Base-by-base conservation (phyloP, 441 rosid genomes). In the Rhodomyrtus psidioides region DNA sequence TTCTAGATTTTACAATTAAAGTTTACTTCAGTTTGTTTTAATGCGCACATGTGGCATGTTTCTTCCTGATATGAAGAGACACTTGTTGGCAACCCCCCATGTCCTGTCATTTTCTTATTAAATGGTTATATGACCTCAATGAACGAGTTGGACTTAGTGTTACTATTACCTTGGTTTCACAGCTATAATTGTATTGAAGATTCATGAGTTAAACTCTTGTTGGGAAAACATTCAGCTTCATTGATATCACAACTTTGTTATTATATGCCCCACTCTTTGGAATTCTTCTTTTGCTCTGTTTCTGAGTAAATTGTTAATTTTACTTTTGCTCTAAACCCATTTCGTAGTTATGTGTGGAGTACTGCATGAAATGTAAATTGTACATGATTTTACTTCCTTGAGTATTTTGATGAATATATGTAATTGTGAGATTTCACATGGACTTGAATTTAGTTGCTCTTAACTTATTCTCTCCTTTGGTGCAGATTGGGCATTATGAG, bases 401-500 rank as follows among this genome's bases (percentile, higher is more conserved):
- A 65, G 79, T 65, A 19, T 19, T 65, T 34, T 42, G 46, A 65
- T 65, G n/a, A 65, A 34, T 39, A 65, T 34, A 65, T 65, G 79
- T 21, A 21, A 9, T 34, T 19, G 49, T 34, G 49, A 34, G 79
- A 34, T 65, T 34, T 34, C 15, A 34, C 3, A 9, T 34, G 79
- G 49, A 34, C 79, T 34, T 65, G 79, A 42, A 21, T 65, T 34
- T 34, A 34, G 79, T 65, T 12, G 34, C 46, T 70, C 59, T 84
- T 26, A 34, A 53, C 44, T 27, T 39, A 30, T 12, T 12, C 19
- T 85, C 12, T 84, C 62, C 76, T 85, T 34, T 26, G 60, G 53
- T 65, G 79, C 93, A 94, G 95, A 90, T 94, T 70, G 94, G 94
- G 85, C 90, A 91, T 83, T 94, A 94, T 46, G 93, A 93, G 89